Evolutionary conservation across 345 rosid genomes (phyloP).

Genomic region (Moricandia arvensis): DNA sequence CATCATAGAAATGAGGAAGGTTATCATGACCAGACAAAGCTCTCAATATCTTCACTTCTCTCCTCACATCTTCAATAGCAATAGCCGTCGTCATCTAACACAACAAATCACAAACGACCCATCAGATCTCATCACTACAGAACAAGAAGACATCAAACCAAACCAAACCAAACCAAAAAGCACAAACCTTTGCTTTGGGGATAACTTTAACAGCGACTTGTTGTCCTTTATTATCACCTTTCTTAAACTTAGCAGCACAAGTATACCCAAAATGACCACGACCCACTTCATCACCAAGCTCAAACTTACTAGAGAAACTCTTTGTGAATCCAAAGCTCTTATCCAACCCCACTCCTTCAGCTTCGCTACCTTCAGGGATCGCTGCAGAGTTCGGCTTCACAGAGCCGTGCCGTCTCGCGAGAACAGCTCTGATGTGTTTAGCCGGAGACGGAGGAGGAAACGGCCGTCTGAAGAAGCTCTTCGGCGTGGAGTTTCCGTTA

Average conservation of each 20-base stretch:
- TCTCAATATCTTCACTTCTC: constrained; percentile 88
- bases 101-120: too few species aligned
- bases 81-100: constrained; percentile 94
- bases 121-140: not conserved
- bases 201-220: constrained; percentile 93
- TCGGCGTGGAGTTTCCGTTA: constrained; percentile 63
- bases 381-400: constrained; percentile 60
- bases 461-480: constrained; percentile 65
- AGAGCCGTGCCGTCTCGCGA: constrained; percentile 66
- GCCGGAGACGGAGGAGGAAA: constrained; percentile 99
- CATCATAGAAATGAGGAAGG: constrained; percentile 83
- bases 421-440: constrained; percentile 76
- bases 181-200: constrained; percentile 76
- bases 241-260: constrained; percentile 82
- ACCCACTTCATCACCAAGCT: constrained; percentile 88
- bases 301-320: constrained; percentile 68
- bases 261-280: constrained; percentile 98
- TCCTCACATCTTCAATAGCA: constrained; percentile 96
- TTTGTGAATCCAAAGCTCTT: constrained; percentile 87
- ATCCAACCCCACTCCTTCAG: constrained; percentile 57
- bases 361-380: constrained; percentile 68
- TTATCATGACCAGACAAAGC: constrained; percentile 86
- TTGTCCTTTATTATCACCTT: constrained; percentile 89
- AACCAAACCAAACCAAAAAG: not conserved
- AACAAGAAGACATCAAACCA: not conserved